Evolutionary conservation across 495 filamentous ascomycete genomes (phyloP).

Genomic region (Amphirosellinia nigrospora): DNA sequence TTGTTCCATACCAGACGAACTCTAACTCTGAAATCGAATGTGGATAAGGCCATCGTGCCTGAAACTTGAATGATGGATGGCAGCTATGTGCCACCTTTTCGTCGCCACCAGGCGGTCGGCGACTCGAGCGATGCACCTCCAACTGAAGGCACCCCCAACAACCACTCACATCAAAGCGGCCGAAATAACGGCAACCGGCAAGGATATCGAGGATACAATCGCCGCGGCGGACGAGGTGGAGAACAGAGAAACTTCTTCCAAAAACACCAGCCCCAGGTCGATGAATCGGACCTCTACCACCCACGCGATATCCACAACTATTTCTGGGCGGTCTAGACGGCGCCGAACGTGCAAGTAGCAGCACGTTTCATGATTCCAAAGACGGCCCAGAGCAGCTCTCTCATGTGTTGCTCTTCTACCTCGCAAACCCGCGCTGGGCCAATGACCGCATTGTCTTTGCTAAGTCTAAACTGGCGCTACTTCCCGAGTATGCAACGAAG

Average conservation of each 20-base stretch:
- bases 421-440: slow-evolving; percentile 33
- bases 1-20: neutral
- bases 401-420: slow-evolving; percentile 28
- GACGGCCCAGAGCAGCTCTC: slow-evolving; percentile 23
- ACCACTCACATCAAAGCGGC: neutral
- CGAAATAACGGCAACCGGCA: slow-evolving; percentile 20
- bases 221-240: slow-evolving; percentile 29
- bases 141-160: neutral
- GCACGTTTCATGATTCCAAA: slow-evolving; percentile 31
- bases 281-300: slow-evolving; percentile 10
- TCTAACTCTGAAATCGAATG: neutral
- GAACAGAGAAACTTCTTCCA: slow-evolving; percentile 35
- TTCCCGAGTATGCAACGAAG: slow-evolving; percentile 35
- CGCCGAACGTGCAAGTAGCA: neutral
- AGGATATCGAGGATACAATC: slow-evolving; percentile 30
- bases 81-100: slow-evolving; percentile 15
- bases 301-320: slow-evolving; percentile 23
- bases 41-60: neutral
- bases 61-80: neutral
- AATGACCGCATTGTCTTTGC: slow-evolving; percentile 36
- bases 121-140: neutral
- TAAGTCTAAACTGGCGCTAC: slow-evolving; percentile 29
- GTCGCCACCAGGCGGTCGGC: neutral
- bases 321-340: slow-evolving; percentile 17
- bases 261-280: slow-evolving; percentile 12